These are phyloP conservation scores for Neonectria magnoliae DNA, from an alignment of 2,329 filamentous ascomycete genomes.

Conservation along the genomic window DNA sequence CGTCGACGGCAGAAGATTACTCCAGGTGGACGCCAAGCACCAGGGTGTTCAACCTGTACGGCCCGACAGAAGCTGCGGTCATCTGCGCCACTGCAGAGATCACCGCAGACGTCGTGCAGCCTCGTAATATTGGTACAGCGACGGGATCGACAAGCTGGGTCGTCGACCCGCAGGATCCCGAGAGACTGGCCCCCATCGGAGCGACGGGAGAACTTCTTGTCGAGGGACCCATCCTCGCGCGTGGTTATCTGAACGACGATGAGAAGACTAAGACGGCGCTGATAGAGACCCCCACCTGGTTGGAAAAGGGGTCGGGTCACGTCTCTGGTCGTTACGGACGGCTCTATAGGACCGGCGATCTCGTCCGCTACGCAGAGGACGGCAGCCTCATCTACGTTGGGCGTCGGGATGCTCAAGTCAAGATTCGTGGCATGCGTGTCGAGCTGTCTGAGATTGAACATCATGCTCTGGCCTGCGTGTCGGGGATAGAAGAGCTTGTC, in stretches of 20 bases:
- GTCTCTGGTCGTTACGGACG: background rate
- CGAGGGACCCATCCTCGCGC: constrained; percentile 13
- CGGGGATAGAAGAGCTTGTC: constrained; percentile 24
- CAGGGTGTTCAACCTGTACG: constrained; percentile 12
- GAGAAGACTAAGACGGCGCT: constrained; percentile 3
- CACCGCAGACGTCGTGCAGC: background rate
- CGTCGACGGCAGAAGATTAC: constrained; percentile 10
- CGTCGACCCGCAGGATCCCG: constrained; percentile 21
- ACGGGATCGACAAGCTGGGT: constrained; percentile 11
- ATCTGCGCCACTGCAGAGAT: constrained; percentile 6
- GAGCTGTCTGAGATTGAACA: constrained; percentile 51
- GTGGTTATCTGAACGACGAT: background rate
- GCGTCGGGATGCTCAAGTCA: constrained; percentile 66
- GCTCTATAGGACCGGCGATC: constrained; percentile 59
- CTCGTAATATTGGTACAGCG: constrained; percentile 9
- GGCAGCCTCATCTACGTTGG: constrained; percentile 56
- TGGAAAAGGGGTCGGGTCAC: background rate
- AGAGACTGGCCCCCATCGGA: constrained; percentile 19
- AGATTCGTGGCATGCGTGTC: constrained; percentile 65
- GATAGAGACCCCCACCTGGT: constrained; percentile 11
- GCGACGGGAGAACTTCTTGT: constrained; percentile 20
- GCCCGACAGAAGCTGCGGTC: constrained; percentile 17
- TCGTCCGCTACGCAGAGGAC: constrained; percentile 53
- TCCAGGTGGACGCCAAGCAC: constrained; percentile 7
- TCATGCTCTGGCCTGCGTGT: constrained; percentile 9